phyloP scores from a whole-genome alignment of 2,329 filamentous ascomycete species.

The Aspergillus glaucus region DNA sequence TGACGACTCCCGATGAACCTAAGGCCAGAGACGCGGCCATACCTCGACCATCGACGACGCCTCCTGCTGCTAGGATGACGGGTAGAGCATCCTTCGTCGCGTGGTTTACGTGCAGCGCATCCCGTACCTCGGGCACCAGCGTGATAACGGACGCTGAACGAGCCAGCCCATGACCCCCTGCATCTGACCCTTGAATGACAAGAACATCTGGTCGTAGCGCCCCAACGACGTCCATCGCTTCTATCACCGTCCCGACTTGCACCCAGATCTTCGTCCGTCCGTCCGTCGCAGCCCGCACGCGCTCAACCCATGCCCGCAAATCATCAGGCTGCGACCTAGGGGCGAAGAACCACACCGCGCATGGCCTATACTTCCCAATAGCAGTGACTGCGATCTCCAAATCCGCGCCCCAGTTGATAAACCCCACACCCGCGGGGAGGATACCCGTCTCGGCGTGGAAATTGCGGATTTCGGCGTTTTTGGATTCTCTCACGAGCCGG shows the following conservation, averaged over 20 bases:
- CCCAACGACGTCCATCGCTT: slow-evolving; percentile 38
- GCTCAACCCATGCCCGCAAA: slow-evolving; percentile 23
- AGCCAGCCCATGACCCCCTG: slow-evolving; percentile 49
- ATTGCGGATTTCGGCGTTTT: slow-evolving; percentile 2
- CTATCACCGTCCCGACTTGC: slow-evolving; percentile 46
- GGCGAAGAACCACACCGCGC: slow-evolving; percentile 38
- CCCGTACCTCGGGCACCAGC: slow-evolving; percentile 46
- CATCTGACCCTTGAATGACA: slow-evolving; percentile 50
- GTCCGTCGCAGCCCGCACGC: slow-evolving; percentile 36
- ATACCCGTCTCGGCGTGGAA: slow-evolving; percentile 10
- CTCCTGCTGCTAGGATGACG: slow-evolving; percentile 48
- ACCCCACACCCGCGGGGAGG: slow-evolving; percentile 37
- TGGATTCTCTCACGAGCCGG: slow-evolving; percentile 13
- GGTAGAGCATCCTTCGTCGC: slow-evolving; percentile 23
- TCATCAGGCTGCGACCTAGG: slow-evolving; percentile 22
- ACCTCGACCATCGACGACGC: slow-evolving; percentile 48
- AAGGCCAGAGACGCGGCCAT: slow-evolving; percentile 46
- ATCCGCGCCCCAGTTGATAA: slow-evolving; percentile 34
- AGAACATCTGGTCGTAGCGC: slow-evolving; percentile 42
- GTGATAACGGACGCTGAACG: slow-evolving; percentile 42
- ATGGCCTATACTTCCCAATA: slow-evolving; percentile 27
- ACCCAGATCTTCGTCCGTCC: slow-evolving; percentile 46
- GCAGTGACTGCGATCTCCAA: slow-evolving; percentile 21
- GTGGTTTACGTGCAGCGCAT: slow-evolving; percentile 26
- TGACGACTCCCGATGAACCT: slow-evolving; percentile 49